Conservation (phyloP, 441 rosid species). For the Erodium chrysanthum region DNA sequence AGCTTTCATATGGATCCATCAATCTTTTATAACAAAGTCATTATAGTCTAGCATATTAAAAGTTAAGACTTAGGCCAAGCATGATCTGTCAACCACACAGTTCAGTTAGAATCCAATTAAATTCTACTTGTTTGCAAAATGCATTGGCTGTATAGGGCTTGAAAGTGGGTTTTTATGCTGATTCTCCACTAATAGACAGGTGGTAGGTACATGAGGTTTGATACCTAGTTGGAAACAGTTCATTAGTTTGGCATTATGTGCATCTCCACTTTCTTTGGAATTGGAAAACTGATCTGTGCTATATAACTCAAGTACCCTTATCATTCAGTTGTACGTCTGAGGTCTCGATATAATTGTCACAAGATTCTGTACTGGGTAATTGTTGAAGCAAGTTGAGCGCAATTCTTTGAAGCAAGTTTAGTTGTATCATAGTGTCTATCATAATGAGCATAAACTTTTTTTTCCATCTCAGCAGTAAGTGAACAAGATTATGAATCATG, state of each 20-base stretch:
- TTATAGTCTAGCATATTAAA: background rate
- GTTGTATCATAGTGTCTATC: background rate
- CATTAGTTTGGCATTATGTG: too few relatives aligned
- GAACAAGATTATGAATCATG: background rate
- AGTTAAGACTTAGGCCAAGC: background rate
- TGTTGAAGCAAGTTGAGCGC: background rate
- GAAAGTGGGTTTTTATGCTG: background rate
- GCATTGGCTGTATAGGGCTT: background rate
- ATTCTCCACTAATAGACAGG: background rate
- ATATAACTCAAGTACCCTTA: background rate
- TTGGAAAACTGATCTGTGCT: background rate
- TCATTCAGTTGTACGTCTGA: background rate
- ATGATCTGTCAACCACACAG: background rate
- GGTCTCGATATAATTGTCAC: background rate
- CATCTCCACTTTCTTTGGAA: background rate
- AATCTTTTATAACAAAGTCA: background rate
- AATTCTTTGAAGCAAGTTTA: background rate
- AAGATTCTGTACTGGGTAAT: background rate
- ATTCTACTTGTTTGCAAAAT: background rate
- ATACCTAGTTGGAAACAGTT: too few relatives aligned
- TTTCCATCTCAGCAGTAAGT: background rate
- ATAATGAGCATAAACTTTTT: background rate
- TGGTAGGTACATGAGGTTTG: background rate
- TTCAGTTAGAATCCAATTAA: background rate
- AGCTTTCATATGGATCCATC: background rate